Conservation (phyloP, 768 basidiomycete genomes). For the Termitomyces sp. region DNA sequence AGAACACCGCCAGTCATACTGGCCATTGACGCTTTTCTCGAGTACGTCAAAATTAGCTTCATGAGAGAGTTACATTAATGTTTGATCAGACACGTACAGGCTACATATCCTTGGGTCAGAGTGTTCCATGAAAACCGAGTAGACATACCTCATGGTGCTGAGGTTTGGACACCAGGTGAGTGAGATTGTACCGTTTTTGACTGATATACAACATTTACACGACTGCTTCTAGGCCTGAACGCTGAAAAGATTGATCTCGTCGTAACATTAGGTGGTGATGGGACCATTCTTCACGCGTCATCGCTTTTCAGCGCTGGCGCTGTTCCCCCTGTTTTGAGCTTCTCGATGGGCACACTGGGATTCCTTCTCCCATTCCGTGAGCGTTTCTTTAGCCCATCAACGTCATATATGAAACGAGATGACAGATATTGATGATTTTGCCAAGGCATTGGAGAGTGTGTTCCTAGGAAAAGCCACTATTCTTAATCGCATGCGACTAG, state of each 20-base stretch:
- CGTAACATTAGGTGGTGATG: slow-evolving; percentile 90
- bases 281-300: slow-evolving; percentile 91
- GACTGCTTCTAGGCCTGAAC: slow-evolving; percentile 29
- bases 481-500: slow-evolving; percentile 85
- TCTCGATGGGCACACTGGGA: slow-evolving; percentile 91
- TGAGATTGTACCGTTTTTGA: neutral
- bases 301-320: slow-evolving; percentile 87
- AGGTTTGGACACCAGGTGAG: slow-evolving; percentile 63
- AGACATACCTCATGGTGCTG: slow-evolving; percentile 60
- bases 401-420: neutral
- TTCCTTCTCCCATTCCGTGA: slow-evolving; percentile 92
- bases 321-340: slow-evolving; percentile 88
- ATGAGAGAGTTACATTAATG: neutral
- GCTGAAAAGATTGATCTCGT: slow-evolving; percentile 76
- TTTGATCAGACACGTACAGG: slow-evolving; percentile 47
- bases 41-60: slow-evolving; percentile 36
- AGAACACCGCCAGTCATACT: slow-evolving; percentile 73
- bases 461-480: slow-evolving; percentile 77
- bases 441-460: slow-evolving; percentile 73
- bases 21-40: slow-evolving; percentile 69
- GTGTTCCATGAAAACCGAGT: slow-evolving; percentile 64
- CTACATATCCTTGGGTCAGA: slow-evolving; percentile 53
- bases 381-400: slow-evolving; percentile 23
- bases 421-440: slow-evolving; percentile 85
- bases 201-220: neutral